These are phyloP conservation scores for Anthostomella pinea DNA, from an alignment of 2,329 filamentous ascomycete species.

Conservation along the genomic window DNA sequence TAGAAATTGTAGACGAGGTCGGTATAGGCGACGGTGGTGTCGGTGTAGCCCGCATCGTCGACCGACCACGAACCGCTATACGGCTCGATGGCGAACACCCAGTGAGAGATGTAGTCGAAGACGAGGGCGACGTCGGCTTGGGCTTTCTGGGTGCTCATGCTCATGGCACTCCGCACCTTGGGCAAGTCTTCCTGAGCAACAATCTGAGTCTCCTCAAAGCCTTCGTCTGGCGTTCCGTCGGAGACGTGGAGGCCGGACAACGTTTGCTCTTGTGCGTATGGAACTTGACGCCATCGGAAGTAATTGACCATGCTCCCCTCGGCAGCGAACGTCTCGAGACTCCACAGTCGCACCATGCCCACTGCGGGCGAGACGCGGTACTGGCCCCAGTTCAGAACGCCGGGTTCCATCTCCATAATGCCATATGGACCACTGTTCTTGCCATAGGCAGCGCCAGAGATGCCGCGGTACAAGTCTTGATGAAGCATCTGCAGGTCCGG, in stretches of 20 bases:
- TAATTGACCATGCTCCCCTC: conserved; percentile 20
- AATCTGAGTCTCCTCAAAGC: conserved; percentile 13
- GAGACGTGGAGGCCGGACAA: conserved; percentile 19
- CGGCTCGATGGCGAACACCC: conserved; percentile 22
- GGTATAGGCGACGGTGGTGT: conserved; percentile 12
- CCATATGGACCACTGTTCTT: conserved; percentile 16
- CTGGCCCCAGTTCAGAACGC: conserved; percentile 23
- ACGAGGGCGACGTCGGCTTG: conserved; percentile 19
- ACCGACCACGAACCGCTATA: conserved; percentile 23
- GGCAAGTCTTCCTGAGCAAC: conserved; percentile 18
- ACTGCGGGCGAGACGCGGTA: conserved; percentile 18
- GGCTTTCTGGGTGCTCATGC: conserved; percentile 11
- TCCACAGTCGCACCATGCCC: conserved; percentile 24
- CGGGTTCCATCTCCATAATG: conserved; percentile 25
- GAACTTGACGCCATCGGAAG: conserved; percentile 24
- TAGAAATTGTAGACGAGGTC: conserved; percentile 21
- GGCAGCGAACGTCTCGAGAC: conserved; percentile 20
- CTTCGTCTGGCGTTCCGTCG: conserved; percentile 18
- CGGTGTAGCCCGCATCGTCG: conserved; percentile 13
- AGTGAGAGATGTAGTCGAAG: conserved; percentile 20
- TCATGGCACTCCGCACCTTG: conserved; percentile 5
- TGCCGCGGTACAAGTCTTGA: conserved; percentile 19
- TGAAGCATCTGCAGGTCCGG: conserved; percentile 21
- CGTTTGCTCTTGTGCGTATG: conserved; percentile 24
- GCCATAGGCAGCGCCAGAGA: conserved; percentile 20